Evolutionary conservation across 495 filamentous ascomycete genomes (phyloP).

Genomic region (Chaetomium tenue): DNA sequence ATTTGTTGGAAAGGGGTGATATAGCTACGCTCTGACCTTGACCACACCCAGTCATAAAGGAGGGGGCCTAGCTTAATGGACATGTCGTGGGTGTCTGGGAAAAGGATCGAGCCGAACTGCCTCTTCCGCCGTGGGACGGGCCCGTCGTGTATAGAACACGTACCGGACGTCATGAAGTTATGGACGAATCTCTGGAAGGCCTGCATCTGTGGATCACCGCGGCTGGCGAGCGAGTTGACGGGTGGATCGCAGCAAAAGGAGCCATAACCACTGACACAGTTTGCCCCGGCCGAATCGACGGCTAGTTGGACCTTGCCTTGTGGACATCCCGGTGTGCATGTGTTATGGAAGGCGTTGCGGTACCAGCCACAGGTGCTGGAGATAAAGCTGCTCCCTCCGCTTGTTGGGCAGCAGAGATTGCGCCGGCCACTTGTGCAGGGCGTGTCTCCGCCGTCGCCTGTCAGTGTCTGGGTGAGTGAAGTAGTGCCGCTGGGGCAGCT

Average conservation of each 20-base stretch:
- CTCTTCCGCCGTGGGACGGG: not conserved
- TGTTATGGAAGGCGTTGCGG: slow-evolving; percentile 12
- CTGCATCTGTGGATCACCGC: slow-evolving; percentile 2
- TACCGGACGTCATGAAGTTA: not conserved
- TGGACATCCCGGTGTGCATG: slow-evolving; percentile 8
- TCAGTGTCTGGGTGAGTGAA: not conserved
- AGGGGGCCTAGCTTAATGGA: not conserved
- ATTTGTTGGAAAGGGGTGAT: slow-evolving; percentile 5
- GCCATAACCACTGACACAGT: slow-evolving; percentile 2
- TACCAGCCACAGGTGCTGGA: slow-evolving; percentile 7
- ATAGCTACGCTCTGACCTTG: not conserved
- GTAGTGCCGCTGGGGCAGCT: slow-evolving; percentile 6
- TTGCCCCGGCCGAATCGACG: slow-evolving; percentile 8
- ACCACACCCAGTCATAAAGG: not conserved
- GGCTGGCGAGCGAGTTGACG: not conserved
- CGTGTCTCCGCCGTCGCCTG: slow-evolving; percentile 8
- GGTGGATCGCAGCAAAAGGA: slow-evolving; percentile 14
- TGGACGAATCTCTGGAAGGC: not conserved
- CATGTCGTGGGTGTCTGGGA: not conserved
- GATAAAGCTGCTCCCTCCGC: slow-evolving; percentile 7
- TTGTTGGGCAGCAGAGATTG: slow-evolving; percentile 6
- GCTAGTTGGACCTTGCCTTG: slow-evolving; percentile 8
- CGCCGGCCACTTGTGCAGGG: slow-evolving; percentile 8
- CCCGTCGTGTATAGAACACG: not conserved
- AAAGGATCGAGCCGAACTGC: not conserved